Evolutionary conservation across 2,329 filamentous ascomycete species (phyloP).

Genomic region (Fusarium secorum): DNA sequence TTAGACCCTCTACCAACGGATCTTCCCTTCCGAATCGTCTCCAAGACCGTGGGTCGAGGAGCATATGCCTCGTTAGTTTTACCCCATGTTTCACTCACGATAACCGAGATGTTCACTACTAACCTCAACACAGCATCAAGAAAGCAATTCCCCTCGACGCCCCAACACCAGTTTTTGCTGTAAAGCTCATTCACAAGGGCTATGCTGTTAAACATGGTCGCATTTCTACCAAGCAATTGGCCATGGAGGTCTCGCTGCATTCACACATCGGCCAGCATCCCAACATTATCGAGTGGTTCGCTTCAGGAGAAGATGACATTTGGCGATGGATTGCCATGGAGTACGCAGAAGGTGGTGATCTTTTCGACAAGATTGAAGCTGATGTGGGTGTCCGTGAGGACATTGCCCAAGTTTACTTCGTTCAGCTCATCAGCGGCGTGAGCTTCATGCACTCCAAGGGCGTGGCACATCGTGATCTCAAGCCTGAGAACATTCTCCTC

Average conservation of each 20-base stretch:
- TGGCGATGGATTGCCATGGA: slow-evolving; percentile 99
- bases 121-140: slow-evolving; percentile 72
- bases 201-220: slow-evolving; percentile 91
- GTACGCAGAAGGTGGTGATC: slow-evolving; percentile 89
- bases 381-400: slow-evolving; percentile 94
- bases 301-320: slow-evolving; percentile 80
- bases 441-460: slow-evolving; percentile 97
- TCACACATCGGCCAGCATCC: slow-evolving; percentile 86
- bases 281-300: slow-evolving; percentile 94
- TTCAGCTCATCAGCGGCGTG: slow-evolving; percentile 87
- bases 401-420: slow-evolving; percentile 96
- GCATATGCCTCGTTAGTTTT: slow-evolving; percentile 89
- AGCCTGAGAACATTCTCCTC: slow-evolving; percentile 94
- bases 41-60: slow-evolving; percentile 94
- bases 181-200: slow-evolving; percentile 98
- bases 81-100: slow-evolving; percentile 6
- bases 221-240: slow-evolving; percentile 86
- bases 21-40: slow-evolving; percentile 92
- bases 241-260: slow-evolving; percentile 91
- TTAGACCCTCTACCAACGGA: slow-evolving; percentile 83
- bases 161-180: slow-evolving; percentile 83
- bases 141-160: slow-evolving; percentile 82
- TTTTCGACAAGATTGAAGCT: slow-evolving; percentile 99
- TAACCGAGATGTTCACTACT: slow-evolving; percentile 4
- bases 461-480: slow-evolving; percentile 89